These are phyloP conservation scores for Pyrenophora graminea DNA, from an alignment of 2,329 filamentous ascomycete species.

Conservation along the genomic window DNA sequence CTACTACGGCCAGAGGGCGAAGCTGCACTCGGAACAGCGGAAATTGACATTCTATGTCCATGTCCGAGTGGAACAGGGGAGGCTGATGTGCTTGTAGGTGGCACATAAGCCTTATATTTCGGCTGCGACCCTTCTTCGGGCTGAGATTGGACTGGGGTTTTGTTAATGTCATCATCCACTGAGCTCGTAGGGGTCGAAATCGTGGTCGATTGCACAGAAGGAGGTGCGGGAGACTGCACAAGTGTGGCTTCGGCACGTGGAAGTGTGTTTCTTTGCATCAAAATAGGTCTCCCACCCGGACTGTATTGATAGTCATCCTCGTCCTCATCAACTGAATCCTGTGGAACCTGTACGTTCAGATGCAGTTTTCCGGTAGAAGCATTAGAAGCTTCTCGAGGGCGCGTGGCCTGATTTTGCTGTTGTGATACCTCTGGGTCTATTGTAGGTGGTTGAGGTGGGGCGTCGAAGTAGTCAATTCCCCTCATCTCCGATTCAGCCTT, in stretches of 20 bases:
- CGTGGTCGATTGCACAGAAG: constrained; percentile 34
- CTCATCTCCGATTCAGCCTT: constrained; percentile 38
- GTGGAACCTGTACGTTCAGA: constrained; percentile 27
- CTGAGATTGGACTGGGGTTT: constrained; percentile 38
- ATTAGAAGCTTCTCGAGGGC: constrained; percentile 8
- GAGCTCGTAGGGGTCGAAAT: constrained; percentile 45
- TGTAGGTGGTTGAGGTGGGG: constrained; percentile 23
- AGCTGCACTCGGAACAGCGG: constrained; percentile 12
- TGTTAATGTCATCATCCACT: constrained; percentile 36
- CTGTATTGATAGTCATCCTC: constrained; percentile 51
- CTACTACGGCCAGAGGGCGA: constrained; percentile 13
- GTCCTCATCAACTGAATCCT: constrained; percentile 18
- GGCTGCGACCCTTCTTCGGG: constrained; percentile 30
- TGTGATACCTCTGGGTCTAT: constrained; percentile 4
- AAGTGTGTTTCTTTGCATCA: constrained; percentile 32
- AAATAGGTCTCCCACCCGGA: constrained; percentile 58
- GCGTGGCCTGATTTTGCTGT: constrained; percentile 1
- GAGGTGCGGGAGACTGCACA: constrained; percentile 19
- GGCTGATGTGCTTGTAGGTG: constrained; percentile 19
- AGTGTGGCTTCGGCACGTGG: constrained; percentile 17
- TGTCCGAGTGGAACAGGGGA: constrained; percentile 21
- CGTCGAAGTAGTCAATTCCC: constrained; percentile 51
- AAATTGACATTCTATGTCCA: constrained; percentile 31
- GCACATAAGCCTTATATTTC: constrained; percentile 43
- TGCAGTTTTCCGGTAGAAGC: constrained; percentile 15